These are phyloP conservation scores for Volutella citrinella DNA, from an alignment of 2,329 filamentous ascomycete species.

Conservation along the genomic window DNA sequence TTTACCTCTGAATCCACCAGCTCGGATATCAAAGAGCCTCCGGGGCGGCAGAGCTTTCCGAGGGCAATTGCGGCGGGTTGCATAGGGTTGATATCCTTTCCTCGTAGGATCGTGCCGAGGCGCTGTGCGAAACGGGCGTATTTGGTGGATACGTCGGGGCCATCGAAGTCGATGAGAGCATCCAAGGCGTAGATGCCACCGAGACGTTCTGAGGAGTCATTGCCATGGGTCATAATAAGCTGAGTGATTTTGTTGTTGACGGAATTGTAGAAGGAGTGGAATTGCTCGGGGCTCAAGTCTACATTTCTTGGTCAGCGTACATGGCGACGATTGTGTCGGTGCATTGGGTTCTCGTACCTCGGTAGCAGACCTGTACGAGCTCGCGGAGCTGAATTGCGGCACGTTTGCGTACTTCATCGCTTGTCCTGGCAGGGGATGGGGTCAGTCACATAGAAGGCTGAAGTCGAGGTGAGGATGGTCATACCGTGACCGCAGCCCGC, in stretches of 20 bases:
- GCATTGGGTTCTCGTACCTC: constrained; percentile 41
- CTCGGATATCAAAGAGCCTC: constrained; percentile 90
- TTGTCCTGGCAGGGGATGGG: constrained; percentile 25
- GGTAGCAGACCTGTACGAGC: constrained; percentile 52
- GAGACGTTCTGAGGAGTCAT: constrained; percentile 82
- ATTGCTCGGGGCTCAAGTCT: constrained; percentile 80
- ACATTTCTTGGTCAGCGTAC: constrained; percentile 13
- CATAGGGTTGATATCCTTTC: constrained; percentile 89
- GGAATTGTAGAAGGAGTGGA: constrained; percentile 56
- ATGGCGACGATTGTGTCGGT: not conserved
- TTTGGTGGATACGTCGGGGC: constrained; percentile 88
- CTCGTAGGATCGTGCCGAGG: constrained; percentile 80
- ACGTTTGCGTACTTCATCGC: constrained; percentile 51
- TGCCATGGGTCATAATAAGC: constrained; percentile 80
- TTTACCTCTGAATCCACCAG: constrained; percentile 96
- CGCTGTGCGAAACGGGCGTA: constrained; percentile 93
- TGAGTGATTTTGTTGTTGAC: constrained; percentile 57
- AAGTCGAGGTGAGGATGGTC: too few species aligned
- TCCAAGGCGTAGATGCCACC: constrained; percentile 92
- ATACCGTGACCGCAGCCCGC: constrained; percentile 56
- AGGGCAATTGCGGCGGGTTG: constrained; percentile 84
- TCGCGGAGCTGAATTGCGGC: constrained; percentile 54
- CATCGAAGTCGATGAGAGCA: constrained; percentile 92
- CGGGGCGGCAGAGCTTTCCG: constrained; percentile 86
- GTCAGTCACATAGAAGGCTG: not conserved